These are phyloP conservation scores for Bipolaris oryzae DNA, from an alignment of 2,329 filamentous ascomycete species.

Conservation along the genomic window DNA sequence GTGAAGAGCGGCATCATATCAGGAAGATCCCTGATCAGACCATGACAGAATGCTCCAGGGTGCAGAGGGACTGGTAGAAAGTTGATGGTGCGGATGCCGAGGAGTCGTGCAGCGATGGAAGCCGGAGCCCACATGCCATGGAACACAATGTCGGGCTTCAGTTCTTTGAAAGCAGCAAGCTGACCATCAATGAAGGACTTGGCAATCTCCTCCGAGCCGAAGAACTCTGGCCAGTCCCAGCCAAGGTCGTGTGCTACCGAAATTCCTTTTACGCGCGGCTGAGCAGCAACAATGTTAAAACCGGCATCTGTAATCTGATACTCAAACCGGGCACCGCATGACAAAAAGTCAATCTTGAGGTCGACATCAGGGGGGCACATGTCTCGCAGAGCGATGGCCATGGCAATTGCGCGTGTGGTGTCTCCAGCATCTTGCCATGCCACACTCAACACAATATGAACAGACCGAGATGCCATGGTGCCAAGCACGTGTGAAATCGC, in stretches of 20 bases:
- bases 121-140: constrained; percentile 46
- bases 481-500: not conserved
- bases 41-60: constrained; percentile 35
- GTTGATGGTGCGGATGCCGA: constrained; percentile 42
- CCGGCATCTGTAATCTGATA: constrained; percentile 41
- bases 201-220: constrained; percentile 41
- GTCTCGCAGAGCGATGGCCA: constrained; percentile 38
- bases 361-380: constrained; percentile 32
- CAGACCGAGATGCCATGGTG: constrained; percentile 22
- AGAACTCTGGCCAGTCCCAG: constrained; percentile 45
- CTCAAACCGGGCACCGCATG: constrained; percentile 39
- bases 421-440: constrained; percentile 45
- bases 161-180: constrained; percentile 33
- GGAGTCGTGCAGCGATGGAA: constrained; percentile 37
- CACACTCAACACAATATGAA: constrained; percentile 40
- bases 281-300: constrained; percentile 39
- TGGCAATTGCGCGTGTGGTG: constrained; percentile 40
- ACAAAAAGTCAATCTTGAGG: constrained; percentile 40
- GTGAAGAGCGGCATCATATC: constrained; percentile 43
- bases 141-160: constrained; percentile 43
- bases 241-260: constrained; percentile 42
- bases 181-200: constrained; percentile 42
- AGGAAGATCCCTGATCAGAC: constrained; percentile 41
- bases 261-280: constrained; percentile 39
- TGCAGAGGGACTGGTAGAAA: constrained; percentile 42